Percentiles rank a stretch among this genome's conserved stretches.
Conservation (phyloP, 2,329 filamentous ascomycete species). For the Pyricularia sp. region DNA sequence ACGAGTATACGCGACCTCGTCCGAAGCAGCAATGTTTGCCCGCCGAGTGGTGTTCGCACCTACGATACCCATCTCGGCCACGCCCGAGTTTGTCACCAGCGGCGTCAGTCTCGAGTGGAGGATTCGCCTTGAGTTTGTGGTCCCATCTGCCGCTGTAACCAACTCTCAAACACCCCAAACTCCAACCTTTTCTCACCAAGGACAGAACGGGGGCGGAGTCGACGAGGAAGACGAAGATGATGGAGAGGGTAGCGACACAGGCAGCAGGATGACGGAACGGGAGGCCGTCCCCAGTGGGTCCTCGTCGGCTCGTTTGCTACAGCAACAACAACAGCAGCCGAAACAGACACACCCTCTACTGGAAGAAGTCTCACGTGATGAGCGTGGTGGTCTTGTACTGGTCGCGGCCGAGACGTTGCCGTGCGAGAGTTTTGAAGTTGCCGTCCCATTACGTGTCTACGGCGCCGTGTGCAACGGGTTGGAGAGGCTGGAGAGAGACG, state of each 20-base stretch:
- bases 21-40: slow-evolving; percentile 73
- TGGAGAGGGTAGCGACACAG: slow-evolving; percentile 3
- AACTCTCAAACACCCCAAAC: neutral
- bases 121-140: slow-evolving; percentile 84
- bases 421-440: slow-evolving; percentile 84
- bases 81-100: slow-evolving; percentile 84
- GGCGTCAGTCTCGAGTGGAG: slow-evolving; percentile 83
- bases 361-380: slow-evolving; percentile 67
- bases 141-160: slow-evolving; percentile 30
- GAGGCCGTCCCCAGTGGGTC: neutral
- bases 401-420: slow-evolving; percentile 66
- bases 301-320: slow-evolving; percentile 12
- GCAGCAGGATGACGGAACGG: slow-evolving; percentile 3
- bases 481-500: slow-evolving; percentile 42
- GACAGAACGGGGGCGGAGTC: slow-evolving; percentile 16
- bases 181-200: slow-evolving; percentile 6
- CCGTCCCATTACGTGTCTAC: slow-evolving; percentile 67
- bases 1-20: slow-evolving; percentile 62
- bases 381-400: slow-evolving; percentile 58
- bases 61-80: slow-evolving; percentile 69
- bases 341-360: slow-evolving; percentile 39
- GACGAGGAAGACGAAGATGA: slow-evolving; percentile 21
- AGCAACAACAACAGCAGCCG: neutral
- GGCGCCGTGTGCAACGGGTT: slow-evolving; percentile 45
- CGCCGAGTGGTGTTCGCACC: slow-evolving; percentile 68